These are phyloP conservation scores for Leishmania amazonensis DNA, from an alignment of 208 protist species.

Conservation along the genomic window DNA sequence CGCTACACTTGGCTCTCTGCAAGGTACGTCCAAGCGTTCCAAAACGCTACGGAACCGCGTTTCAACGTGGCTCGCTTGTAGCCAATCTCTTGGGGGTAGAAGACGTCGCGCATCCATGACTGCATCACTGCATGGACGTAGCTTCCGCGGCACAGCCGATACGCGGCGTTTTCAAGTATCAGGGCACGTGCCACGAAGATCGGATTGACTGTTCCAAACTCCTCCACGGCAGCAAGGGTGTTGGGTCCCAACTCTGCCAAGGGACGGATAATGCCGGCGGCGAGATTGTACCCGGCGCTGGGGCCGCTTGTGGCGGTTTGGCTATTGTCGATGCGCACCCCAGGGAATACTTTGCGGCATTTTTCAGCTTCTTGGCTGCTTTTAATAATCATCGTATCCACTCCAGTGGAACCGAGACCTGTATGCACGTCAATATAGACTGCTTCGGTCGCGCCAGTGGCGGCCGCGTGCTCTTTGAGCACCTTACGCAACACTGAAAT, in stretches of 20 bases:
- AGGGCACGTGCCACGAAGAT: conserved; percentile 60
- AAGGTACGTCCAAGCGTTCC: conserved; percentile 23
- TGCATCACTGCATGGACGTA: conserved; percentile 78
- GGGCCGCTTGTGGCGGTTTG: conserved; percentile 32
- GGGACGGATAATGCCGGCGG: conserved; percentile 48
- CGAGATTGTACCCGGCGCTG: conserved; percentile 46
- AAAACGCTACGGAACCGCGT: conserved; percentile 50
- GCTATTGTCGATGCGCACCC: conserved; percentile 37
- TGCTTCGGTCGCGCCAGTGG: conserved; percentile 33
- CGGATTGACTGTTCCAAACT: conserved; percentile 75
- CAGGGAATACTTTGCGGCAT: conserved; percentile 41
- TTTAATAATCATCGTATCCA: conserved; percentile 78
- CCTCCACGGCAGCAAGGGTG: conserved; percentile 58
- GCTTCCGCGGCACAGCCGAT: conserved; percentile 48
- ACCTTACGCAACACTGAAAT: conserved; percentile 56
- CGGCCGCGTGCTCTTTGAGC: conserved; percentile 38
- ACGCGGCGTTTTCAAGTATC: conserved; percentile 78
- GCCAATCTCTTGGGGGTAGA: conserved; percentile 71
- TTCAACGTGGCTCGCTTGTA: conserved; percentile 65
- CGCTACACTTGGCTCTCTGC: background rate
- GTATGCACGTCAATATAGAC: conserved; percentile 81
- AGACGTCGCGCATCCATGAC: conserved; percentile 78
- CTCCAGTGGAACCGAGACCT: conserved; percentile 56
- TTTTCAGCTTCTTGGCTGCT: conserved; percentile 23
- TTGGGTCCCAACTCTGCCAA: conserved; percentile 45